Evolutionary conservation across 371 early-diverging fungal genomes (phyloP), one percentile per base, ranked within the genome.

Genomic region (Mortierella sp.): DNA sequence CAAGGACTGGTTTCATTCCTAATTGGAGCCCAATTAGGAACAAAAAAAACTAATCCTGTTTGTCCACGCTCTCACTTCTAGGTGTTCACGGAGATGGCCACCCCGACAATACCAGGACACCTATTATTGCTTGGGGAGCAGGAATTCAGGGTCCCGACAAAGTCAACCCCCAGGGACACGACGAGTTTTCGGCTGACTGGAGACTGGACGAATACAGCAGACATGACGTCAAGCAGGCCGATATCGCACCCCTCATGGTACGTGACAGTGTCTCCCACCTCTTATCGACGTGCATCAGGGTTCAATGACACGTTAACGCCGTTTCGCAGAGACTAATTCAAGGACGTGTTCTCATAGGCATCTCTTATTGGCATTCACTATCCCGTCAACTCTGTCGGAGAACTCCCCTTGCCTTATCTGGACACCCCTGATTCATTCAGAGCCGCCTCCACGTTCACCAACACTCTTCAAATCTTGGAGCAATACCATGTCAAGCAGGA

Each of bases 81-180:
- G 91, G 97, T 53, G 94, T 86, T 50, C 98, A 98, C 80, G 98
- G 98, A 58, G 98, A 98, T 80, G 98, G 98, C 14, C 94, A 98
- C 81, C 97, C 98, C 10, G 96, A 97, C 80, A 96, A 96, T 76
- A 98, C 98, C 2, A 90, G 95, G 48, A 98, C 98, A 11, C 99
- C 99, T 4, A 85, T 98, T 31, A 90, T 98, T 71, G 96, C 95
- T 43, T 98, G 99, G 98, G 99, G 99, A 47, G 96, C 97, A 16
- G 99, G 99, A 22, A 87, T 97, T 19, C 71, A 88, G 37, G 83
- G 92, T 58, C 93, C 95, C 24, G 79, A 86, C 48, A 77, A 64
- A 39, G 37, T 26, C 41, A 78, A 72, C 41, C 82, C 82, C 41
- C 73, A 80, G 41, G 85, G 85, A 8, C 92, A 93, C 58, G 95